Evolutionary conservation across 108 stramenopile genomes (phyloP).

Genomic region (Cyclotella sp.): DNA sequence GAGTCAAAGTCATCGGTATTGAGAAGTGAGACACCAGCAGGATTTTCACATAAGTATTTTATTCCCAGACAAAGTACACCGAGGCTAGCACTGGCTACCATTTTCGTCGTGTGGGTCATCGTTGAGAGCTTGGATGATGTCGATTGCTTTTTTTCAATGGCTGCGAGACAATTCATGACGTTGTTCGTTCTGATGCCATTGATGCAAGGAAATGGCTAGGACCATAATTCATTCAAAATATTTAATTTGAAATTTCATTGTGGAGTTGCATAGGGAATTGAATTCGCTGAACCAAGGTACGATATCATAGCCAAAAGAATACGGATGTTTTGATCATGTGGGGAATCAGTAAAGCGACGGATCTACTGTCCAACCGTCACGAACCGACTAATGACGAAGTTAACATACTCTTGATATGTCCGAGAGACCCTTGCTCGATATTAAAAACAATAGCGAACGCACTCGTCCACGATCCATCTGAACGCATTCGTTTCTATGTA

Average conservation of each 20-base stretch:
- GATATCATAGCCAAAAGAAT: neutral
- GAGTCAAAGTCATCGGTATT: neutral
- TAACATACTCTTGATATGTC: constrained; percentile 18
- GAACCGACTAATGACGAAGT: neutral
- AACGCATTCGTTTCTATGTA: constrained; percentile 49
- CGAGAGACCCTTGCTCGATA: constrained; percentile 53
- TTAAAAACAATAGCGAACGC: constrained; percentile 46
- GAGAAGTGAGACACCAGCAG: neutral
- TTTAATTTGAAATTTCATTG: neutral
- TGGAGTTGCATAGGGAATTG: no score
- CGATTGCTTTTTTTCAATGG: constrained; percentile 22
- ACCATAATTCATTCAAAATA: neutral
- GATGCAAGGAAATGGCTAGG: constrained; percentile 12
- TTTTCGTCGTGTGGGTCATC: neutral
- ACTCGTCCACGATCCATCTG: neutral
- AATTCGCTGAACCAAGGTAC: neutral
- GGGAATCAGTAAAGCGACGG: constrained; percentile 1
- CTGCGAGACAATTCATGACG: constrained; percentile 22
- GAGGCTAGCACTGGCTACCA: neutral
- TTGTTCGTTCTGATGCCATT: constrained; percentile 13
- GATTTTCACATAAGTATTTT: constrained; percentile 1
- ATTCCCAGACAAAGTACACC: neutral
- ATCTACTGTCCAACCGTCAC: neutral
- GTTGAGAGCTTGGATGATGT: constrained; percentile 8
- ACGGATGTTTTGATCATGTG: neutral